Percentiles rank a stretch among this genome's conserved stretches.
Conservation (phyloP, 2,329 filamentous ascomycete species). For the Fusarium lateritium region DNA sequence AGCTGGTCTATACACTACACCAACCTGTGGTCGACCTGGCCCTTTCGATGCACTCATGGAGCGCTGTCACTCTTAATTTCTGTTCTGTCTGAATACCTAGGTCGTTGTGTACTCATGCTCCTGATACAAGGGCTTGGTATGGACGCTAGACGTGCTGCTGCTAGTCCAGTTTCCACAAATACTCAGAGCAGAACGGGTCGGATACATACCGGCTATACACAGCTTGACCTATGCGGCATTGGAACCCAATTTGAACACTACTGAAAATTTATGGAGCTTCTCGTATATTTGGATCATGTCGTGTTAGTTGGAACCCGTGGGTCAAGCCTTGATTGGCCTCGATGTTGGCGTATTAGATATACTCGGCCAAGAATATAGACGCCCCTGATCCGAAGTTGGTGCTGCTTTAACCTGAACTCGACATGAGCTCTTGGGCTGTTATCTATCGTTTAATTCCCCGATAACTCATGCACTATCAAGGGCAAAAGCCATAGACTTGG, state of each 20-base stretch:
- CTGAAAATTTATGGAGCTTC: background rate
- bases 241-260: conserved; percentile 9
- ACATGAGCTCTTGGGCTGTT: too few species aligned
- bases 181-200: background rate
- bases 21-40: background rate
- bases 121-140: background rate
- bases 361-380: too few species aligned
- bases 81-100: background rate
- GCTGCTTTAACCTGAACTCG: too few species aligned
- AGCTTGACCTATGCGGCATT: background rate
- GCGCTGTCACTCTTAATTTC: background rate
- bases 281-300: too few species aligned
- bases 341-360: too few species aligned
- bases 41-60: background rate
- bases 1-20: background rate
- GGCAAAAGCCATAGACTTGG: too few species aligned
- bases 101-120: background rate
- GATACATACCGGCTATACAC: background rate
- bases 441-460: too few species aligned
- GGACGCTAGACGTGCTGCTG: too few species aligned
- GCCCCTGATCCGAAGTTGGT: too few species aligned
- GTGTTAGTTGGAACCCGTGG: too few species aligned
- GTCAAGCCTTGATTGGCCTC: too few species aligned
- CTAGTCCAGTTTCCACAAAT: background rate
- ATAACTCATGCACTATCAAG: too few species aligned